phyloP scores from a whole-genome alignment of 345 rosid species.

The Eucalyptus polybractea region DNA sequence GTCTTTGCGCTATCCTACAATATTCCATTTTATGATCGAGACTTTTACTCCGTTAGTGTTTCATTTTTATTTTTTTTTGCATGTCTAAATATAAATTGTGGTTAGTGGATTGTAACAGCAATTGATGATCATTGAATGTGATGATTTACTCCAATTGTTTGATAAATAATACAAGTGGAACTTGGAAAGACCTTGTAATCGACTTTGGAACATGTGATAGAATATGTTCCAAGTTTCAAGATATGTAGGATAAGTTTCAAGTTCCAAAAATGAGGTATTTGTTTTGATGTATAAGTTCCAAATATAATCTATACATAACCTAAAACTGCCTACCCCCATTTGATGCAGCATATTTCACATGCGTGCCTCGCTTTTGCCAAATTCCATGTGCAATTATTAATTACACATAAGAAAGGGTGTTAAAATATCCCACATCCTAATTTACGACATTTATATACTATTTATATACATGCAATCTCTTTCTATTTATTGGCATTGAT shows the following conservation, averaged over 20 bases:
- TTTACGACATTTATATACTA: rapidly evolving
- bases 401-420: background rate
- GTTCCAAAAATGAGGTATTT: background rate
- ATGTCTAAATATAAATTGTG: no score
- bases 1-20: background rate
- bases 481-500: background rate
- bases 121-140: rapidly evolving
- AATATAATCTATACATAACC: rapidly evolving
- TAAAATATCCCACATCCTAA: background rate
- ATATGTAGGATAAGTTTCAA: no score
- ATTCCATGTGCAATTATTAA: no score
- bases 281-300: background rate
- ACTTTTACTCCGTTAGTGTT: background rate
- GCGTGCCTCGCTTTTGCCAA: no score
- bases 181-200: background rate
- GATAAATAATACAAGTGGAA: background rate
- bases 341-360: no score
- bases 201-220: background rate
- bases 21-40: background rate
- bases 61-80: no score
- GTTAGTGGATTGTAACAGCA: no score
- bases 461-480: background rate
- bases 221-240: background rate
- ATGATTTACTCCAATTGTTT: rapidly evolving
- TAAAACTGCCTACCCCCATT: background rate